Evolutionary conservation across 2,329 filamentous ascomycete species (phyloP).

Genomic region (Venturia nashicola): DNA sequence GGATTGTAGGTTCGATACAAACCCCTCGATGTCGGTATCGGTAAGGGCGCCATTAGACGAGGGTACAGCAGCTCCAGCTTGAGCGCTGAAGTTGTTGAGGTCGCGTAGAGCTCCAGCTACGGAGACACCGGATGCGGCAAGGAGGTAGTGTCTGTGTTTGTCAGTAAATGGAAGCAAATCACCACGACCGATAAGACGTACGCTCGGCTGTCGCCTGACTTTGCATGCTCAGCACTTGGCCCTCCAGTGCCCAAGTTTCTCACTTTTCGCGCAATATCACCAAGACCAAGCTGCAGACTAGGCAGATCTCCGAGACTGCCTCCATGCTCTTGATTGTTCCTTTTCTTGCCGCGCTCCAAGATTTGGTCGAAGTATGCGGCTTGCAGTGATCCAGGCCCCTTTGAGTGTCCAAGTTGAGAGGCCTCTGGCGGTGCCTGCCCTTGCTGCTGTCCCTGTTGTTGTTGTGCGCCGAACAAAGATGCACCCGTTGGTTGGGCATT

Average conservation of each 20-base stretch:
- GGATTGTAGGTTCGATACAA: constrained; percentile 74
- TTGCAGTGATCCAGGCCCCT: constrained; percentile 22
- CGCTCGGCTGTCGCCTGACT: constrained; percentile 38
- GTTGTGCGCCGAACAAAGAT: constrained; percentile 11
- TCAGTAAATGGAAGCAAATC: background rate
- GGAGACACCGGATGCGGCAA: constrained; percentile 87
- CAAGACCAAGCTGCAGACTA: constrained; percentile 78
- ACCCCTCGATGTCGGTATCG: constrained; percentile 51
- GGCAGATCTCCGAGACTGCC: constrained; percentile 64
- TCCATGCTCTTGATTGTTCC: constrained; percentile 54
- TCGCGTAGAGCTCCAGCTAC: constrained; percentile 77
- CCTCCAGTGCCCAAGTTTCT: constrained; percentile 68
- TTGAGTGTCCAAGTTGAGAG: constrained; percentile 15
- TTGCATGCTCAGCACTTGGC: constrained; percentile 39
- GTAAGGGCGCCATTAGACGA: constrained; percentile 24
- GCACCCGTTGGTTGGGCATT: constrained; percentile 1
- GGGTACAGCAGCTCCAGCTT: constrained; percentile 44
- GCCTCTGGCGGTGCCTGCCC: constrained; percentile 13
- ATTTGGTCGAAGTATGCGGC: constrained; percentile 54
- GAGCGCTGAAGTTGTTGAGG: constrained; percentile 62
- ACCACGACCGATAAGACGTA: constrained; percentile 22
- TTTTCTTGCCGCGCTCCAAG: constrained; percentile 52
- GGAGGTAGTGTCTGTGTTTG: constrained; percentile 62
- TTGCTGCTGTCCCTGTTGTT: constrained; percentile 11
- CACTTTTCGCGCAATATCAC: constrained; percentile 68